Evolutionary conservation across 257 asterid genomes (phyloP).

Genomic region (Fraxinus pennsylvanica): DNA sequence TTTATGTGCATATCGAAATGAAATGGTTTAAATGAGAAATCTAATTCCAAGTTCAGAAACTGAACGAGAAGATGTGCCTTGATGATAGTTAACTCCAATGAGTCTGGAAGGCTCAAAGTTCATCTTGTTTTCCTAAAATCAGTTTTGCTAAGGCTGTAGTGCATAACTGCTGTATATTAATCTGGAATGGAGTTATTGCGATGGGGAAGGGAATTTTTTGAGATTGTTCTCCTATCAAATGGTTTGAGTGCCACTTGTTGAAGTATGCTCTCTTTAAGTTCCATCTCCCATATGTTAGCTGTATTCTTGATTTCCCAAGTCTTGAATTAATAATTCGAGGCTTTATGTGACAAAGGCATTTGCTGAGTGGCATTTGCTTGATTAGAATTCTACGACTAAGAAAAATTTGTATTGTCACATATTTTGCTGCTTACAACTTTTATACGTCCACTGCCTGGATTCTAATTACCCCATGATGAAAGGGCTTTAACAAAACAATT

Average conservation of each 20-base stretch:
- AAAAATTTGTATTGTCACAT: not conserved
- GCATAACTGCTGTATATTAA: not conserved
- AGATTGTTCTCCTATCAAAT: not conserved
- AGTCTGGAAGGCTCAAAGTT: not conserved
- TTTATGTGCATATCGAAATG: not conserved
- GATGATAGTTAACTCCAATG: not conserved
- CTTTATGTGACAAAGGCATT: not conserved
- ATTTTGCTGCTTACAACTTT: not conserved
- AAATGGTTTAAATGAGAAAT: not conserved
- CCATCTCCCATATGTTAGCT: not conserved
- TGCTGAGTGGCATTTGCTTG: not conserved
- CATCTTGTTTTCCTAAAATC: not conserved
- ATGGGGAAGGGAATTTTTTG: not conserved
- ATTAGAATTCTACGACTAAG: not conserved
- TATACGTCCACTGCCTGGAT: not conserved
- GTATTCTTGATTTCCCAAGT: not conserved
- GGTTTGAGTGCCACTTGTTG: not conserved
- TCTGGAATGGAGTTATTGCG: not conserved
- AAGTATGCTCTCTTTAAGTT: not conserved
- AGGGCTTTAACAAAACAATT: not conserved
- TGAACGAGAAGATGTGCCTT: not conserved
- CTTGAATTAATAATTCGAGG: not conserved
- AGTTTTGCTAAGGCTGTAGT: not conserved
- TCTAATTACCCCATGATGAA: not conserved
- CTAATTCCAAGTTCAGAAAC: not conserved